A percentile compares a stretch with the other conserved stretches of the same genome.
These are phyloP conservation scores for Alternaria sp. DNA, from an alignment of 2,329 filamentous ascomycete species.

Conservation along the genomic window DNA sequence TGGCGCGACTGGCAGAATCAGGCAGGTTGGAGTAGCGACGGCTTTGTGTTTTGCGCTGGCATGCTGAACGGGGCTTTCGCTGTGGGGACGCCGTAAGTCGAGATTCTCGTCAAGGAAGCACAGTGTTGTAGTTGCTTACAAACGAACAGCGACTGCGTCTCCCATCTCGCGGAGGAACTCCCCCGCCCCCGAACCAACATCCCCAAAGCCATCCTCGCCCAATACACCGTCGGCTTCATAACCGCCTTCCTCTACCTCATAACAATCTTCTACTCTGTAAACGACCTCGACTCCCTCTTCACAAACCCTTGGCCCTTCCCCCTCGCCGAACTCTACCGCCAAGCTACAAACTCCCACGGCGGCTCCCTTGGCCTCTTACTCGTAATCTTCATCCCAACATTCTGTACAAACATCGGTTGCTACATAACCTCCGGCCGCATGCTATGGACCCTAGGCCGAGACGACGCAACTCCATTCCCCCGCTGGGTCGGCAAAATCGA, in stretches of 20 bases:
- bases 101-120: neutral
- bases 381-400: slow-evolving; percentile 63
- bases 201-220: slow-evolving; percentile 52
- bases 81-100: slow-evolving; percentile 64
- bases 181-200: slow-evolving; percentile 48
- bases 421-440: slow-evolving; percentile 70
- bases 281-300: slow-evolving; percentile 64
- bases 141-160: slow-evolving; percentile 62
- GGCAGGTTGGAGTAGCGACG: slow-evolving; percentile 59
- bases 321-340: slow-evolving; percentile 70
- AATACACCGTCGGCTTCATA: slow-evolving; percentile 48
- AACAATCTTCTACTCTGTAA: slow-evolving; percentile 64
- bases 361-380: slow-evolving; percentile 57
- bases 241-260: slow-evolving; percentile 51
- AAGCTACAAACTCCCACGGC: slow-evolving; percentile 53
- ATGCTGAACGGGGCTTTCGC: slow-evolving; percentile 75
- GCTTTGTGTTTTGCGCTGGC: slow-evolving; percentile 70
- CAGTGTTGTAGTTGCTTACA: neutral
- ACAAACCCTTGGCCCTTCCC: slow-evolving; percentile 63
- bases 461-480: slow-evolving; percentile 64
- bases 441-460: slow-evolving; percentile 68
- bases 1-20: slow-evolving; percentile 58
- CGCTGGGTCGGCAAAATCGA: slow-evolving; percentile 59
- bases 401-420: slow-evolving; percentile 62
- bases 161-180: slow-evolving; percentile 68